Evolutionary conservation across 192 early-diverging fungal species (phyloP).

Genomic region (Oehlia diaphana): DNA sequence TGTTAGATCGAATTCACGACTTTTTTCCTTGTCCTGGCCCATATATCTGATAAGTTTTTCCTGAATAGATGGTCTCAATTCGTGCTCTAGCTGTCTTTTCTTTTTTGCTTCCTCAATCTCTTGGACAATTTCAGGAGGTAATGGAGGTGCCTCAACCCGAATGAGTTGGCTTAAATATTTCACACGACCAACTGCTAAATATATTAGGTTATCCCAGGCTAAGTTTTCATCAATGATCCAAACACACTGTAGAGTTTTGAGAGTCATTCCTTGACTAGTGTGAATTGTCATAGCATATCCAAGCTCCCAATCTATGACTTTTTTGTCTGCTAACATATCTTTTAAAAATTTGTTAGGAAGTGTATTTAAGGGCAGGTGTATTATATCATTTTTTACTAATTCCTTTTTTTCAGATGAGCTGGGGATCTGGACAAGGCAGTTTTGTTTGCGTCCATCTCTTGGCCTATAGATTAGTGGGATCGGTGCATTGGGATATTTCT

Average conservation of each 20-base stretch:
- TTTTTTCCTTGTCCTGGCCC: constrained; percentile 3
- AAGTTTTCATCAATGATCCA: constrained; percentile 28
- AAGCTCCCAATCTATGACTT: constrained; percentile 23
- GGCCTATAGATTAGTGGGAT: constrained; percentile 25
- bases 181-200: constrained; percentile 25
- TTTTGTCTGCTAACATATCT: constrained; percentile 24
- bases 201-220: constrained; percentile 18
- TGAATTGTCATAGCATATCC: constrained; percentile 23
- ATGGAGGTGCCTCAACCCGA: background rate
- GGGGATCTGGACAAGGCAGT: constrained; percentile 14
- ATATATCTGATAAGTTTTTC: constrained; percentile 26
- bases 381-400: constrained; percentile 29
- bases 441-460: constrained; percentile 28
- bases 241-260: constrained; percentile 18
- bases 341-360: constrained; percentile 17
- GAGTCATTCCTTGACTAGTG: constrained; percentile 29
- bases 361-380: constrained; percentile 21
- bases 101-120: background rate
- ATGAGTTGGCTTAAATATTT: constrained; percentile 27
- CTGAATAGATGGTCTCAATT: constrained; percentile 10
- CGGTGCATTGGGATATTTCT: constrained; percentile 12
- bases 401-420: constrained; percentile 20
- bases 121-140: constrained; percentile 9
- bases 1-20: constrained; percentile 2
- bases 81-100: background rate